Conservation (phyloP, 805 yeast genomes). For the Ogataea neopini region DNA sequence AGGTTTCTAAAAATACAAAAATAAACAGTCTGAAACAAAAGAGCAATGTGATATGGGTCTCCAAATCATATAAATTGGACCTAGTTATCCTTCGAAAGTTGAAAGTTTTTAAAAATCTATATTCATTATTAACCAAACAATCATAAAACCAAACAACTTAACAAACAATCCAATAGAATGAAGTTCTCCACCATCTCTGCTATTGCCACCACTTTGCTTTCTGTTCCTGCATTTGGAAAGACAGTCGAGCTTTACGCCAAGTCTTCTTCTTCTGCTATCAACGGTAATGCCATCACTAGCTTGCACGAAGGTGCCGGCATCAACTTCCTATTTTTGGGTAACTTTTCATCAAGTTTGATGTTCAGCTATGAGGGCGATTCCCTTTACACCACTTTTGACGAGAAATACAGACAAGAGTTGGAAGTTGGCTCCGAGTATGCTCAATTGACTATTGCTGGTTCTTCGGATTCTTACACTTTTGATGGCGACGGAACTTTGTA, state of each 20-base stretch:
- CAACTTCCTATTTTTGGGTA: constrained; percentile 39
- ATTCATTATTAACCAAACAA: neutral
- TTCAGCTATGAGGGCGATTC: constrained; percentile 23
- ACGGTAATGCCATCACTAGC: constrained; percentile 34
- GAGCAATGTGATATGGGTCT: neutral
- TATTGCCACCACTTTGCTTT: constrained; percentile 13
- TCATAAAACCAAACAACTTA: neutral
- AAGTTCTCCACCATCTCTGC: constrained; percentile 18
- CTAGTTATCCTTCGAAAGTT: neutral
- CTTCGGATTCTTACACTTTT: constrained; percentile 13
- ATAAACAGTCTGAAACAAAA: neutral
- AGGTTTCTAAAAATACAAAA: constrained; percentile 5
- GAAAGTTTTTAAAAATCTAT: neutral
- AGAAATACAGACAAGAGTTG: constrained; percentile 2
- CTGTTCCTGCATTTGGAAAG: constrained; percentile 18
- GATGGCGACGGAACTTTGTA: constrained; percentile 27
- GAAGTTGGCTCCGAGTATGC: constrained; percentile 8
- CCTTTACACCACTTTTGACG: constrained; percentile 1
- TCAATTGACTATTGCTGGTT: constrained; percentile 7
- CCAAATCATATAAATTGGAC: neutral
- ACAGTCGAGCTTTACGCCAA: constrained; percentile 27
- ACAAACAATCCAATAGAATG: constrained; percentile 9
- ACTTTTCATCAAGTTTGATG: constrained; percentile 16
- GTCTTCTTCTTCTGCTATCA: constrained; percentile 31
- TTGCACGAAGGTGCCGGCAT: constrained; percentile 49